Evolutionary conservation across 2,329 filamentous ascomycete genomes (phyloP).

Genomic region (Colletotrichum nymphaeae): DNA sequence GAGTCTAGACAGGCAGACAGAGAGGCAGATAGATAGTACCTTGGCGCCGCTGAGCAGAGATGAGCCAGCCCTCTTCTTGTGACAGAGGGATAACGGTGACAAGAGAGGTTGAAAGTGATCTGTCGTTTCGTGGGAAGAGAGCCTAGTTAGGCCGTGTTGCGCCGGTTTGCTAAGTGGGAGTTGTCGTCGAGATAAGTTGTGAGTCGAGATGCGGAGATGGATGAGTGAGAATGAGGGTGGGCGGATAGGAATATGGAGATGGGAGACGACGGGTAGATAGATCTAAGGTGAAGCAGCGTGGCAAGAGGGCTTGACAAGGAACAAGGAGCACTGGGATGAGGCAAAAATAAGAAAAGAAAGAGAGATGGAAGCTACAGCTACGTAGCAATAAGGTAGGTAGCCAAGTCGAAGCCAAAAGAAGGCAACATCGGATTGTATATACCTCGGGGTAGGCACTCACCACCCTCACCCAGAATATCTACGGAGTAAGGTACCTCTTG

Average conservation of each 20-base stretch:
- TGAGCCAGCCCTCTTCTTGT: conserved; percentile 16
- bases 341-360: conserved; percentile 15
- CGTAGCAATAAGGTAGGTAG: background rate
- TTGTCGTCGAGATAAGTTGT: conserved; percentile 20
- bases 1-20: background rate
- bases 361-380: conserved; percentile 2
- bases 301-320: conserved; percentile 24
- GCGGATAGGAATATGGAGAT: conserved; percentile 3
- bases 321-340: conserved; percentile 1
- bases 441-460: conserved; percentile 28
- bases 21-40: background rate
- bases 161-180: conserved; percentile 4
- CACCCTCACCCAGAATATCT: too few species aligned
- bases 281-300: conserved; percentile 9
- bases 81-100: background rate
- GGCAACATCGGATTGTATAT: conserved; percentile 43
- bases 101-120: background rate
- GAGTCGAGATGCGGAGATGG: background rate
- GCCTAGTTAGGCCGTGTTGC: background rate
- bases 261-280: conserved; percentile 1
- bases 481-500: background rate
- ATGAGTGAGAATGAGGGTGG: background rate
- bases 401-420: conserved; percentile 36
- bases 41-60: conserved; percentile 17
- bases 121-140: conserved; percentile 5